Base-by-base conservation (phyloP, 2,329 filamentous ascomycete species). In the Hypoxylon sp. region DNA sequence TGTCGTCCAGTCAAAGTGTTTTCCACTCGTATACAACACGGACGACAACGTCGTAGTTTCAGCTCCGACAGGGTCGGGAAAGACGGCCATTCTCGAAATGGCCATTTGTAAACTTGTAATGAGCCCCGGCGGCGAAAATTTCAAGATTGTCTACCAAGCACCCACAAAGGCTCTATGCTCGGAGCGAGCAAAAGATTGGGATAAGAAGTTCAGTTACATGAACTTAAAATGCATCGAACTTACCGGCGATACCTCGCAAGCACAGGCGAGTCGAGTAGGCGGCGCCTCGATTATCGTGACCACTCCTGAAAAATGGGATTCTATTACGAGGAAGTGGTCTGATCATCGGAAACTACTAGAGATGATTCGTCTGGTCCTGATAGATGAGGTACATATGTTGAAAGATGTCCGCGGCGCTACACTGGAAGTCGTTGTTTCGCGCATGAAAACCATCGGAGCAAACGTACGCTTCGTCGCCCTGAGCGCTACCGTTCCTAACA, bases 301-400 rank as follows among this genome's bases (percentile, higher is more conserved):
- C 0, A 97, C 93, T 0, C 93, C 94, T 0, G 93, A 97, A 79
- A 97, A 97, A 76, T 97, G 93, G 93, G 93, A 97, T 76, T 95
- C 92, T 66, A 90, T 96, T 78, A 97, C 94, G 0, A 86, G 93
- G 17, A 94, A 93, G 76, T 97, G 94, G 94, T 89, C 90, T 73
- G 93, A 97, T 73, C 91, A 97, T 74, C 86, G 86, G 58, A 91
- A 86, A 70, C 81, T 97, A 17, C 88, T 97, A 79, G 87, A 91
- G 65, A 84, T 94, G 69, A 88, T 97, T 50, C 92, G 91, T 67
- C 81, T 97, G 0, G 93, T 96, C 69, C 85, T 97, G 19, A 94
- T 97, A 62, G 93, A 97, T 73, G 93, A 97, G 76, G 92, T 97
- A 0, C 93, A 97, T 72, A 94, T 96, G 37, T 84, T 97, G 59